Evolutionary conservation across 139 green algal species (phyloP).

Genomic region (Nannochloris sp.): DNA sequence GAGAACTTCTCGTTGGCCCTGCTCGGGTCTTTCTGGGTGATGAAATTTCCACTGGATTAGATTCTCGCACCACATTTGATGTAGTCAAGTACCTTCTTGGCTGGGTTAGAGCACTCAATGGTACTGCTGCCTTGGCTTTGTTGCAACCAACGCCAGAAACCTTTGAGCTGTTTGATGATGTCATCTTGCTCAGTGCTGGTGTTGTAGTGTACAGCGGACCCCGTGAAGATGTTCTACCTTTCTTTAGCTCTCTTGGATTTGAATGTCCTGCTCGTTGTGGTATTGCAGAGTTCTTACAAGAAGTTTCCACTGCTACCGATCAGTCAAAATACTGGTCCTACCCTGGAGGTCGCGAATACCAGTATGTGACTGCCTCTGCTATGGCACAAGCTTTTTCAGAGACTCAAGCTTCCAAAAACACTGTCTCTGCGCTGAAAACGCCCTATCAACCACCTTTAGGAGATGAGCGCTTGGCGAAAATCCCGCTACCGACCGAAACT

Average conservation of each 20-base stretch:
- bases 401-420: neutral
- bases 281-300: slow-evolving; percentile 61
- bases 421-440: neutral
- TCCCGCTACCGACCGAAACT: neutral
- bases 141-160: slow-evolving; percentile 38
- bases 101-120: neutral
- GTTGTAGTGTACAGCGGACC: slow-evolving; percentile 44
- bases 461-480: neutral
- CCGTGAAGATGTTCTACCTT: slow-evolving; percentile 28
- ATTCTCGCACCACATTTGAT: slow-evolving; percentile 45
- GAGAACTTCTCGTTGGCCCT: slow-evolving; percentile 34
- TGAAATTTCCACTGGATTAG: slow-evolving; percentile 54
- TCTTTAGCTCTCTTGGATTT: slow-evolving; percentile 53
- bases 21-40: slow-evolving; percentile 44
- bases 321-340: slow-evolving; percentile 23
- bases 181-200: slow-evolving; percentile 32
- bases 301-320: slow-evolving; percentile 44
- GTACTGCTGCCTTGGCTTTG: slow-evolving; percentile 2
- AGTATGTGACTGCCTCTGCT: slow-evolving; percentile 8
- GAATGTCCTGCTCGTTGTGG: slow-evolving; percentile 42
- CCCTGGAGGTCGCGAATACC: slow-evolving; percentile 5
- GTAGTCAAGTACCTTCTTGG: neutral
- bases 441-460: neutral
- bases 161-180: slow-evolving; percentile 41
- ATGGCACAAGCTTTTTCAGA: slow-evolving; percentile 25